These are phyloP conservation scores for Pseudocohnilembus persalinus DNA, from an alignment of 169 alveolate genomes.

Conservation along the genomic window DNA sequence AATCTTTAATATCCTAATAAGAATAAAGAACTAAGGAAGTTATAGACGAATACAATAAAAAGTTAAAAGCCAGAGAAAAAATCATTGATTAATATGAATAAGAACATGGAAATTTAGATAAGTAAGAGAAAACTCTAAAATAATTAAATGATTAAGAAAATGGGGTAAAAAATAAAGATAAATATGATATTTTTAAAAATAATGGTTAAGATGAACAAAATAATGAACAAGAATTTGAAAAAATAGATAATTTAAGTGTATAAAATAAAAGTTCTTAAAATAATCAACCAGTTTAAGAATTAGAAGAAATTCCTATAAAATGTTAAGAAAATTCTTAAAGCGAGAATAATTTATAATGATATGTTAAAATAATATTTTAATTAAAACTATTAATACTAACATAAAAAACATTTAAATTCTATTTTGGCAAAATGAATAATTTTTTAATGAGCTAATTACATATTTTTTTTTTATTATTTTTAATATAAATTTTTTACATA, in stretches of 20 bases:
- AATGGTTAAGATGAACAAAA: not conserved
- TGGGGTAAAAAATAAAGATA: not conserved
- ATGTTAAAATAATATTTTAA: too few species aligned
- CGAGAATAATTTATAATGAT: too few species aligned
- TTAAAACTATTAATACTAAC: too few species aligned
- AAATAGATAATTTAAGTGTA: not conserved
- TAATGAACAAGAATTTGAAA: not conserved
- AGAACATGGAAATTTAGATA: not conserved
- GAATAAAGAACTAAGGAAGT: not conserved
- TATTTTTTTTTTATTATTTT: too few species aligned
- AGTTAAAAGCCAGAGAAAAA: not conserved
- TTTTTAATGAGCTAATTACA: too few species aligned
- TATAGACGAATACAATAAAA: not conserved
- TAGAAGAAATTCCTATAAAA: too few species aligned
- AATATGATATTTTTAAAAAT: too few species aligned
- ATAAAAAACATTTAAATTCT: too few species aligned
- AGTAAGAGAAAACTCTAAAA: not conserved
- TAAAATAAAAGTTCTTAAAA: too few species aligned
- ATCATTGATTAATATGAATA: not conserved
- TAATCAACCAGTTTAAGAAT: not conserved
- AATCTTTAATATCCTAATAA: too few species aligned
- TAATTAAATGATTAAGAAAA: not conserved
- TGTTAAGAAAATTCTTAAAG: not conserved
- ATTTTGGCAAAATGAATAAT: too few species aligned
- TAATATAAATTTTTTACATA: too few species aligned